Evolutionary conservation across 2,329 filamentous ascomycete species (phyloP), one percentile per base, ranked within the genome.

Genomic region (Venturia aucupariae): DNA sequence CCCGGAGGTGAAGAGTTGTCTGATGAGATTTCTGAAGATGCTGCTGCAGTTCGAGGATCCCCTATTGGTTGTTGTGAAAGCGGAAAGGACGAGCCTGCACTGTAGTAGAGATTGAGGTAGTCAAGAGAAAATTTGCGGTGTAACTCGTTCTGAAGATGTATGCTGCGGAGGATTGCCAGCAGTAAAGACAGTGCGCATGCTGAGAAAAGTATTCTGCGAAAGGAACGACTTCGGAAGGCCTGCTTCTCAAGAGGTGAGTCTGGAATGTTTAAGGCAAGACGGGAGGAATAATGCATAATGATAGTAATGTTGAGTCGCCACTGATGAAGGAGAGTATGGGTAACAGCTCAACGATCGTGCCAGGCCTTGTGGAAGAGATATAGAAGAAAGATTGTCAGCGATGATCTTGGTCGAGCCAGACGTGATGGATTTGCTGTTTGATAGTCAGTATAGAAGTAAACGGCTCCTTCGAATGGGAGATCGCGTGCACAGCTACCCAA

Each of bases 241-340:
- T 61, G 59, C 59, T 46, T 61, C 59, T 61, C 59, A 38, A 61
- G n/a, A 8, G 59, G 35, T 15, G 59, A 61, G 32, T 61, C 59
- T 17, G 59, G 35, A n/a, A 61, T 61, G 22, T 41, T 46, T 15
- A 42, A 46, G 6, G 59, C 27, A 8, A 42, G 38, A 35, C 51
- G 51, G n/a, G 30, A 35, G 19, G 51, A 30, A 57, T 13, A 57
- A 27, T 57, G 35, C 51, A 57, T 57, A 15, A 11, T n/a, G 48
- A 54, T 17, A 30, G n/a, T 27, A 8, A 54, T 19, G 10, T 7
- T 13, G 48, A 32, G 1, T n/a, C n/a, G n/a, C n/a, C n/a, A 30
- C 11, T 7, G 27, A 57, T 11, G 15, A 35, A 57, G 6, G 27
- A 57, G 51, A n/a, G 51, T 19, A 57, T 35, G 51, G 24, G 17